These are phyloP conservation scores for Dorcoceras hygrometricum DNA, from an alignment of 257 asterid species.

Conservation along the genomic window DNA sequence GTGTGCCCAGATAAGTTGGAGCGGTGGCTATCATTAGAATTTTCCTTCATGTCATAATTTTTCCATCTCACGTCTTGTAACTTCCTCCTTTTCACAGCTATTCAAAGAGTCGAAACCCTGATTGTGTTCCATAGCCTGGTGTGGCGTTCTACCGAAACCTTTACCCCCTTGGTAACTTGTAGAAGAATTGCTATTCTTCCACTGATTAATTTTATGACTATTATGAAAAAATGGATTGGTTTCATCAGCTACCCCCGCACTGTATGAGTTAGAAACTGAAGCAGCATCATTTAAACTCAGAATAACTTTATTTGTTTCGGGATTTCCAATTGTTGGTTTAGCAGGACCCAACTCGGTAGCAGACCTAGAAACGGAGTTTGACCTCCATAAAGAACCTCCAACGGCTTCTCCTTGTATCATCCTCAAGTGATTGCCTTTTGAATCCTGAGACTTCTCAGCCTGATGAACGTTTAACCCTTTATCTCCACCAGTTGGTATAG, in stretches of 20 bases:
- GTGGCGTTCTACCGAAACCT: constrained; percentile 36
- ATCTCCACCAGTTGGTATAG: constrained; percentile 46
- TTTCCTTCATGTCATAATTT: constrained; percentile 47
- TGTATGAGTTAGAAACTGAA: constrained; percentile 35
- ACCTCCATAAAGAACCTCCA: constrained; percentile 44
- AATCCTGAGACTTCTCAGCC: constrained; percentile 38
- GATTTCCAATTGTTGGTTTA: constrained; percentile 37
- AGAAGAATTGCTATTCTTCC: constrained; percentile 54
- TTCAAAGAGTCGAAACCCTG: constrained; percentile 31
- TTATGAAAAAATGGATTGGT: constrained; percentile 43
- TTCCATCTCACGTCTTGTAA: constrained; percentile 40
- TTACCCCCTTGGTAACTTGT: constrained; percentile 47
- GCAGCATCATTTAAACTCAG: constrained; percentile 40
- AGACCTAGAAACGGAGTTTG: constrained; percentile 42
- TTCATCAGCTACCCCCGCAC: constrained; percentile 40
- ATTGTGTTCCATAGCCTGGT: constrained; percentile 36
- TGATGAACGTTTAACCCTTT: constrained; percentile 31
- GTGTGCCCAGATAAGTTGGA: constrained; percentile 52
- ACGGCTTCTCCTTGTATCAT: constrained; percentile 43
- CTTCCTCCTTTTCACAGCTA: constrained; percentile 38
- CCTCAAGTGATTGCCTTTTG: constrained; percentile 37
- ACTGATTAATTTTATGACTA: constrained; percentile 44
- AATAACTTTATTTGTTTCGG: constrained; percentile 37
- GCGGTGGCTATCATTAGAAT: constrained; percentile 60
- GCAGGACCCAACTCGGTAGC: constrained; percentile 39